These are phyloP conservation scores for Penicillium manginii DNA, from an alignment of 495 filamentous ascomycete genomes.

Conservation along the genomic window DNA sequence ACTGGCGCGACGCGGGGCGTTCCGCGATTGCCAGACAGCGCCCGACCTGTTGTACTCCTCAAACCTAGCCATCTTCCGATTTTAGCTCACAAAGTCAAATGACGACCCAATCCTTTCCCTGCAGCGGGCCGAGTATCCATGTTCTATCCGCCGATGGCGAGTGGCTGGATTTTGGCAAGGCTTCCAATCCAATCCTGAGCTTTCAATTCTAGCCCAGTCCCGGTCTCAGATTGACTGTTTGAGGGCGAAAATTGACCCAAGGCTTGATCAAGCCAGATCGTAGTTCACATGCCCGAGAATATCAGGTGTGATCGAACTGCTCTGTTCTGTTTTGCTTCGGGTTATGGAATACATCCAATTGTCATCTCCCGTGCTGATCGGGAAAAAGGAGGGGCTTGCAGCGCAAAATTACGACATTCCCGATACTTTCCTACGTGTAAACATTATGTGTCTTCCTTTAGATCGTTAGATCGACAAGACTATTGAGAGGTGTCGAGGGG, in stretches of 20 bases:
- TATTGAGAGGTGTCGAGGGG: too few relatives aligned
- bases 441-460: background rate
- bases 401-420: background rate
- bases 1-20: slow-evolving; percentile 20
- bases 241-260: background rate
- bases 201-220: background rate
- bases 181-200: slow-evolving; percentile 4
- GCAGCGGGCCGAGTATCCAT: slow-evolving; percentile 32
- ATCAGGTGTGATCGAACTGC: background rate
- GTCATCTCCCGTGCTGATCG: background rate
- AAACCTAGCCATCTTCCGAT: slow-evolving; percentile 16
- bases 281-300: background rate
- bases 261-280: background rate
- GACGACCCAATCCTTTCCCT: slow-evolving; percentile 20
- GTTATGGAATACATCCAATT: background rate
- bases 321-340: background rate
- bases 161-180: background rate
- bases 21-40: slow-evolving; percentile 8
- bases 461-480: background rate
- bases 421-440: background rate
- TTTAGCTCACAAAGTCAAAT: slow-evolving; percentile 14
- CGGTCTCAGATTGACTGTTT: background rate
- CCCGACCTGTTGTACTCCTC: slow-evolving; percentile 17
- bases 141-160: slow-evolving; percentile 9
- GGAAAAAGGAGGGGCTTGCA: background rate